These are phyloP conservation scores for Ramaria sp. DNA, from an alignment of 768 basidiomycete species.

Conservation along the genomic window DNA sequence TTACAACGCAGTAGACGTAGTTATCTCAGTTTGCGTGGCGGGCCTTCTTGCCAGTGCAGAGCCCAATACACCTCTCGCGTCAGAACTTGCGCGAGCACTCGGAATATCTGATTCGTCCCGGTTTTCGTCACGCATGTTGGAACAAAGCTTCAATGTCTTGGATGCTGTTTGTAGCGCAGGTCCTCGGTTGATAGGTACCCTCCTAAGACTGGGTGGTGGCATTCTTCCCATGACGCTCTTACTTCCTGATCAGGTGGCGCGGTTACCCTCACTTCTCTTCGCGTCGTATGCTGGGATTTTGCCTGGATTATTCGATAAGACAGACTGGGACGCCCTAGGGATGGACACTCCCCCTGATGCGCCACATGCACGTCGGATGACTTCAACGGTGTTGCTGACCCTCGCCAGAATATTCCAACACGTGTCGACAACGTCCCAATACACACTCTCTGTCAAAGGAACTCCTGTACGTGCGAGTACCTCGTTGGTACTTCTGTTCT, in stretches of 20 bases:
- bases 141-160: constrained; percentile 27
- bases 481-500: constrained; percentile 31
- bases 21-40: constrained; percentile 28
- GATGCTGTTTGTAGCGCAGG: constrained; percentile 24
- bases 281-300: constrained; percentile 23
- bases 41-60: constrained; percentile 21
- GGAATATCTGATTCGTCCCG: constrained; percentile 16
- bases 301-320: constrained; percentile 21
- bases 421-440: constrained; percentile 18
- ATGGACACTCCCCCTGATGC: constrained; percentile 14
- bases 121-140: constrained; percentile 18
- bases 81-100: constrained; percentile 15
- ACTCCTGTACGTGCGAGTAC: constrained; percentile 22
- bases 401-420: constrained; percentile 36
- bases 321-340: constrained; percentile 2
- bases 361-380: constrained; percentile 22
- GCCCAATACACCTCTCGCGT: constrained; percentile 15
- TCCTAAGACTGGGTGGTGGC: constrained; percentile 26
- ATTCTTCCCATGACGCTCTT: constrained; percentile 31
- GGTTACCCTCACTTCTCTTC: constrained; percentile 27
- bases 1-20: constrained; percentile 27
- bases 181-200: constrained; percentile 21
- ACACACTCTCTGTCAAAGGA: constrained; percentile 14
- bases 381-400: constrained; percentile 31
- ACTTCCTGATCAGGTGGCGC: constrained; percentile 28